A percentile compares a stretch with the other conserved stretches of the same genome.
Evolutionary conservation across 2,329 filamentous ascomycete genomes (phyloP).

Genomic region (Camillea tinctor): DNA sequence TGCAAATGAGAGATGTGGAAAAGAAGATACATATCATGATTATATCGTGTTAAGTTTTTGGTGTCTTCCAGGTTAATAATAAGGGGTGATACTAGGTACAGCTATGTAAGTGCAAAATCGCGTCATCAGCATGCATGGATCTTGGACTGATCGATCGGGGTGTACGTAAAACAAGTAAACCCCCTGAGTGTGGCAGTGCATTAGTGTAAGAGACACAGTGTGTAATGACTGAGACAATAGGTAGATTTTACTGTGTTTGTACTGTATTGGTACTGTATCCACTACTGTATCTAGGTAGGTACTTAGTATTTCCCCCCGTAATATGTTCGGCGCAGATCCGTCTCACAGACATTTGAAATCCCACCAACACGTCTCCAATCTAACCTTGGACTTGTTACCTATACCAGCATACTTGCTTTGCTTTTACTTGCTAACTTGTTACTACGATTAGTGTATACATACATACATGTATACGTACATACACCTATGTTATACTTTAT

Average conservation of each 20-base stretch:
- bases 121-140: not conserved
- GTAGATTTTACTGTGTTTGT: no score
- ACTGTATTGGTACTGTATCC: no score
- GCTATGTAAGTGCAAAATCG: not conserved
- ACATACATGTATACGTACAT: no score
- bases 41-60: not conserved
- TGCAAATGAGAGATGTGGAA: not conserved
- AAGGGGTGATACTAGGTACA: not conserved
- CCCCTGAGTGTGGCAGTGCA: constrained; percentile 29
- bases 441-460: no score
- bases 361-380: not conserved
- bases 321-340: not conserved
- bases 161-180: not conserved
- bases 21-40: no score
- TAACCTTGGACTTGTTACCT: no score
- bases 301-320: not conserved
- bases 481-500: no score
- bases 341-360: not conserved
- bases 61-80: not conserved
- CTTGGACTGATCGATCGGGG: not conserved
- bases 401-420: no score
- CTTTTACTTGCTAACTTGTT: no score
- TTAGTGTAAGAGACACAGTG: not conserved
- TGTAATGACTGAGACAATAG: constrained; percentile 15
- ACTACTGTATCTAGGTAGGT: no score